phyloP scores from a whole-genome alignment of 202 grass and related monocot species.

The Zizania palustris region DNA sequence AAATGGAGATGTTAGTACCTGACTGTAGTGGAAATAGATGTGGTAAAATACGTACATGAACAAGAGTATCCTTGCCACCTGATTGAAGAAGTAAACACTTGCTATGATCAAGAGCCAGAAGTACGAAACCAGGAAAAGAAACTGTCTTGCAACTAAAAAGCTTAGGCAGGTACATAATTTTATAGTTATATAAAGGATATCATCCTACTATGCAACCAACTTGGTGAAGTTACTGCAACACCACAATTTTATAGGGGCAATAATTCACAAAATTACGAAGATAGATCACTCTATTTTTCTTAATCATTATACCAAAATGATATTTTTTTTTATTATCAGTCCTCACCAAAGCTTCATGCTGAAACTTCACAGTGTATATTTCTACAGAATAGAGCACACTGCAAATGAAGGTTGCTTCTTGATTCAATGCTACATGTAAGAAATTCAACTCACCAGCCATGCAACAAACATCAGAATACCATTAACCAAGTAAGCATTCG shows the following conservation, averaged over 20 bases:
- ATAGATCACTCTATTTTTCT: not conserved
- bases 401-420: slow-evolving; percentile 9
- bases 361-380: slow-evolving; percentile 12
- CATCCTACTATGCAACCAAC: too few relatives aligned
- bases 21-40: slow-evolving; percentile 79
- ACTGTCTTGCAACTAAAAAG: slow-evolving; percentile 7
- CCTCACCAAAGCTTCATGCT: not conserved
- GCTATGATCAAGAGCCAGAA: slow-evolving; percentile 37
- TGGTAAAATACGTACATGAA: slow-evolving; percentile 93
- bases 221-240: not conserved
- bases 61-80: slow-evolving; percentile 93
- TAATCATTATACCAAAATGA: not conserved
- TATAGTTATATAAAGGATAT: too few relatives aligned
- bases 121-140: not conserved
- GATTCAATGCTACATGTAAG: not conserved
- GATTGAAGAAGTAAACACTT: slow-evolving; percentile 41
- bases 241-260: not conserved
- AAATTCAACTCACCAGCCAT: slow-evolving; percentile 65
- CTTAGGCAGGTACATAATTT: not conserved
- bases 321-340: not conserved
- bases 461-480: slow-evolving; percentile 82
- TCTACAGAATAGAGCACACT: slow-evolving; percentile 8
- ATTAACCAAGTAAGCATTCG: slow-evolving; percentile 84
- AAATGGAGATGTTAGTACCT: slow-evolving; percentile 56
- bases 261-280: slow-evolving; percentile 1